Base-by-base conservation (phyloP, 352 stramenopile genomes). In the Globisporangium ultimum region DNA sequence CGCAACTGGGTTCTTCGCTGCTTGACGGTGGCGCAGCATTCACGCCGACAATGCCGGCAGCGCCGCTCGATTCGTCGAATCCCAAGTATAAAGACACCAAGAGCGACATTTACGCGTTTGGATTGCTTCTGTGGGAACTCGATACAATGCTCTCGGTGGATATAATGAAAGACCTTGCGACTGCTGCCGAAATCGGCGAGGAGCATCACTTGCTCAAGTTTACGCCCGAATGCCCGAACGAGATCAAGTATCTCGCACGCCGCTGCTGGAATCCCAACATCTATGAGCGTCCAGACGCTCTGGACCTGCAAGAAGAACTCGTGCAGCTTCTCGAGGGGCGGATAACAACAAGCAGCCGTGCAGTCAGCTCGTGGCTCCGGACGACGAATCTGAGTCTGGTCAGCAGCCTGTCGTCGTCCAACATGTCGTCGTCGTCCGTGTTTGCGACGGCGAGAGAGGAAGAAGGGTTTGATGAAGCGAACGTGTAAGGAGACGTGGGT, bases 241-340 rank as follows among this genome's bases (percentile, higher is more conserved):
- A 89, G 55, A 68, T 90, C 46, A 68, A 83, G 61, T 58, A 72
- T 17, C 84, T 70, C 60, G 47, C 55, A 14, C 55, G 46, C 5
- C 74, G 78, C 21, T 91, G 81, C 66, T 91, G 81, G 81, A 71
- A 75, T n/a, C 68, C 78, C 3, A 63, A 84, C 14, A 55, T 72
- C 32, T 63, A 58, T 14, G 36, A 74, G 20, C 81, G 81, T 1
- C 72, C 79, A 13, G 73, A 82, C n/a, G 75, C 79, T 10, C 68
- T 91, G n/a, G 78, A 91, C 28, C 65, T 91, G 10, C 81, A 91
- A 60, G 81, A 91, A 48, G 81, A 91, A 63, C 68, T 91, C 20
- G 77, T 88, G 58, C 78, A 75, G 22, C 66, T 86, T 36, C 60
- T 91, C 21, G 81, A 91, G 67, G 75, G 77, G n/a, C 77, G 76